phyloP scores from a whole-genome alignment of 768 basidiomycete species.

The Pleurotus platypus region DNA sequence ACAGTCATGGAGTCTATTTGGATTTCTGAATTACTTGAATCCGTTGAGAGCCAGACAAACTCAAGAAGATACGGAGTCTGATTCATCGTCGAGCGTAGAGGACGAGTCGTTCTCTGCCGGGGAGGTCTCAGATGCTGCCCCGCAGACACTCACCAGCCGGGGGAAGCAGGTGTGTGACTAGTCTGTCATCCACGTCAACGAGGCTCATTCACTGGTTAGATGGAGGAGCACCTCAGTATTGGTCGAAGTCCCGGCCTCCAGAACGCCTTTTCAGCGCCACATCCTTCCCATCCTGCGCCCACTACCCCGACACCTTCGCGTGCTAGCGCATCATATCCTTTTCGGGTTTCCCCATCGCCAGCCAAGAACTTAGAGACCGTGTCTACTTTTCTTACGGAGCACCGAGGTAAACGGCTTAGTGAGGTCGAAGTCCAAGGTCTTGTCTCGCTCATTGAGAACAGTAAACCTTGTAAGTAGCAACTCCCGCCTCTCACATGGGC shows the following conservation, averaged over 20 bases:
- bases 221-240: not conserved
- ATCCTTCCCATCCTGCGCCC: not conserved
- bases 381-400: slow-evolving; percentile 43
- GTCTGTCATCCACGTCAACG: too few relatives aligned
- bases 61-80: slow-evolving; percentile 16
- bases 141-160: slow-evolving; percentile 10
- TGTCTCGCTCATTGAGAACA: slow-evolving; percentile 45
- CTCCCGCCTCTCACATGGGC: not conserved
- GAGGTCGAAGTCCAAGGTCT: slow-evolving; percentile 51
- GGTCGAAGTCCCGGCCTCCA: not conserved
- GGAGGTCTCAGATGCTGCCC: not conserved
- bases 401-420: slow-evolving; percentile 44
- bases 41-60: slow-evolving; percentile 25
- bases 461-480: slow-evolving; percentile 30
- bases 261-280: slow-evolving; percentile 4
- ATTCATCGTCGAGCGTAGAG: slow-evolving; percentile 17
- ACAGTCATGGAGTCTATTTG: slow-evolving; percentile 50
- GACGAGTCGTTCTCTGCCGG: slow-evolving; percentile 13
- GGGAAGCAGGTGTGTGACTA: slow-evolving; percentile 11
- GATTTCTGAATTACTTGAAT: slow-evolving; percentile 48
- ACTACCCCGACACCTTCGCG: slow-evolving; percentile 7
- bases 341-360: slow-evolving; percentile 27
- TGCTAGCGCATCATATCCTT: slow-evolving; percentile 6
- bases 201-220: not conserved
- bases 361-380: slow-evolving; percentile 45